Evolutionary conservation across 1,284 basidiomycete species (phyloP).

Genomic region (Cutaneotrichosporon sp.): DNA sequence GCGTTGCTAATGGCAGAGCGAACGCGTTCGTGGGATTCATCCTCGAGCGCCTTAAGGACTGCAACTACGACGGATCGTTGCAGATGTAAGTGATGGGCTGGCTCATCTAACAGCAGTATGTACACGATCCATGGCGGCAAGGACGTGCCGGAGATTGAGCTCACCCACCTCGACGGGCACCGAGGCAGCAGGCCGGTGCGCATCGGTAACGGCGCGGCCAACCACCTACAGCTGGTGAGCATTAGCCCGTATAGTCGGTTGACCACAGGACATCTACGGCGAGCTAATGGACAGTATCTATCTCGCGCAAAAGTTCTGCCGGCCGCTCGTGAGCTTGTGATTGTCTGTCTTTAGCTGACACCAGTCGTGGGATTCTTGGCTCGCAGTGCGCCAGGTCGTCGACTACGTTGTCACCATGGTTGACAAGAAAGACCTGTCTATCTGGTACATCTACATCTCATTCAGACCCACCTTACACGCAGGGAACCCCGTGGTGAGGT

Average conservation of each 20-base stretch:
- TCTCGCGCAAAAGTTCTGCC: constrained; percentile 72
- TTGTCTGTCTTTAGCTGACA: neutral
- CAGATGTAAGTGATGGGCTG: constrained; percentile 64
- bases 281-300: constrained; percentile 90
- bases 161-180: constrained; percentile 79
- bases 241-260: neutral
- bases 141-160: constrained; percentile 76
- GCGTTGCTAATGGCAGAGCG: constrained; percentile 24
- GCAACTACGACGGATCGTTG: constrained; percentile 80
- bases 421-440: constrained; percentile 57
- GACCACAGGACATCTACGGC: constrained; percentile 82
- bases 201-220: constrained; percentile 84
- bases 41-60: constrained; percentile 71
- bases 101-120: constrained; percentile 31
- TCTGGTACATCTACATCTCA: constrained; percentile 65
- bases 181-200: constrained; percentile 65
- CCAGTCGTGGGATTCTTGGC: constrained; percentile 69
- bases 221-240: constrained; percentile 78
- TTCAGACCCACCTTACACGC: constrained; percentile 3
- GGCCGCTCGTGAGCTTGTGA: constrained; percentile 57
- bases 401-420: constrained; percentile 49
- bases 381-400: constrained; percentile 55
- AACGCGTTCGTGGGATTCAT: constrained; percentile 81
- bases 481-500: constrained; percentile 82
- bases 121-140: constrained; percentile 63